Conservation (phyloP, 768 basidiomycete species). For the Russula griseocarnosa region DNA sequence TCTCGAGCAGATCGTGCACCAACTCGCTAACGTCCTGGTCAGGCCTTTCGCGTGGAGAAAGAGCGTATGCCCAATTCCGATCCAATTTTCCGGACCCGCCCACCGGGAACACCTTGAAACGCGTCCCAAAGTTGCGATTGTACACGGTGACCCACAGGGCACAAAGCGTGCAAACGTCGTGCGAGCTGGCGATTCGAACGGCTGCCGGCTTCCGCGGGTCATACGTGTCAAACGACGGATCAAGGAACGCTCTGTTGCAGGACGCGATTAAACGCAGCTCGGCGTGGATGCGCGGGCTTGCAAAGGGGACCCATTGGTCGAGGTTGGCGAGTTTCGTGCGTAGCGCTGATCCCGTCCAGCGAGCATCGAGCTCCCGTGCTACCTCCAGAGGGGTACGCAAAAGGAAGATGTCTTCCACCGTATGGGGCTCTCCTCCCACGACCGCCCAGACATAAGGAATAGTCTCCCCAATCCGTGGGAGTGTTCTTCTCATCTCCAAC, state of each 20-base stretch:
- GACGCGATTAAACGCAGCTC: slow-evolving; percentile 24
- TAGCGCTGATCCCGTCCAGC: slow-evolving; percentile 19
- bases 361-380: slow-evolving; percentile 21
- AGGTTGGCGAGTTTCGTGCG: slow-evolving; percentile 13
- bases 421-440: slow-evolving; percentile 14
- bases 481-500: slow-evolving; percentile 12
- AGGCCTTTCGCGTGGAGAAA: slow-evolving; percentile 22
- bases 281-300: slow-evolving; percentile 22
- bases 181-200: slow-evolving; percentile 23
- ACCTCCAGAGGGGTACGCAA: slow-evolving; percentile 22
- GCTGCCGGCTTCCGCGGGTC: slow-evolving; percentile 22
- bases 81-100: slow-evolving; percentile 23
- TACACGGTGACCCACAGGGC: slow-evolving; percentile 23
- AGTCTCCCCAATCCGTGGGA: slow-evolving; percentile 1
- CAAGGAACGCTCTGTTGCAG: slow-evolving; percentile 13
- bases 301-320: slow-evolving; percentile 13
- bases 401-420: slow-evolving; percentile 21
- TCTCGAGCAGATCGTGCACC: slow-evolving; percentile 20
- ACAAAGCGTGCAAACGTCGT: slow-evolving; percentile 24
- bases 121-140: slow-evolving; percentile 23
- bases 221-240: slow-evolving; percentile 22
- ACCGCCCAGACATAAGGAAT: slow-evolving; percentile 21
- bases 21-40: slow-evolving; percentile 24
- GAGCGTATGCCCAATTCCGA: slow-evolving; percentile 20
- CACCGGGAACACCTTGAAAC: slow-evolving; percentile 22